phyloP scores from a whole-genome alignment of 2,329 filamentous ascomycete species.

The Thermoascus crustaceus region DNA sequence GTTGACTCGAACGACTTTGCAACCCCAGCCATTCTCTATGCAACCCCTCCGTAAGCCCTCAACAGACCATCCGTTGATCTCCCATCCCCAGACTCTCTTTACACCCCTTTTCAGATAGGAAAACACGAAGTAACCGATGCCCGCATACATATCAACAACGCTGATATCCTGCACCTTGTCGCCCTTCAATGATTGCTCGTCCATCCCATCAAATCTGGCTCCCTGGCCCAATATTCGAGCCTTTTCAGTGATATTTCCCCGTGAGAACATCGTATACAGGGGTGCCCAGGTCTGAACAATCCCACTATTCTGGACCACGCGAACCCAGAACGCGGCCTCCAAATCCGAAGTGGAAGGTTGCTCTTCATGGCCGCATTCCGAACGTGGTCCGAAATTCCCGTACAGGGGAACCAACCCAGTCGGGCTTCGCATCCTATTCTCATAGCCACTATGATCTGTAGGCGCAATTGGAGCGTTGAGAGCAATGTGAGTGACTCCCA shows the following conservation, averaged over 20 bases:
- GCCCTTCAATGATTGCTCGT: conserved; percentile 16
- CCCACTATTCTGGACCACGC: conserved; percentile 64
- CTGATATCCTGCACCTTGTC: conserved; percentile 22
- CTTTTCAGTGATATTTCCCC: conserved; percentile 87
- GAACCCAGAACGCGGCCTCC: conserved; percentile 65
- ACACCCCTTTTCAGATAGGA: conserved; percentile 67
- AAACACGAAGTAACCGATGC: conserved; percentile 91
- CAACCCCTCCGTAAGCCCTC: conserved; percentile 76
- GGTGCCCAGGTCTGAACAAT: conserved; percentile 83
- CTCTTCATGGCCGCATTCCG: conserved; percentile 16
- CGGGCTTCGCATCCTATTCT: conserved; percentile 69
- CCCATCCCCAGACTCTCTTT: conserved; percentile 69
- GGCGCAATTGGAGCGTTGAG: conserved; percentile 50
- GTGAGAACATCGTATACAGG: conserved; percentile 85
- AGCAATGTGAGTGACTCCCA: conserved; percentile 47
- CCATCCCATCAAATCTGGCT: conserved; percentile 25
- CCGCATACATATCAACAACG: conserved; percentile 75
- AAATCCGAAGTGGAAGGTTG: conserved; percentile 48
- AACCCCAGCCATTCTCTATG: conserved; percentile 56
- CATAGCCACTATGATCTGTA: conserved; percentile 24
- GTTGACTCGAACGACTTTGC: conserved; percentile 43
- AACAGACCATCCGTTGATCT: conserved; percentile 80
- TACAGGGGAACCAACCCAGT: conserved; percentile 59
- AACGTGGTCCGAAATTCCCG: conserved; percentile 60
- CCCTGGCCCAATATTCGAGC: conserved; percentile 55